Percentiles rank a stretch among this genome's conserved stretches.
phyloP scores from a whole-genome alignment of 2,329 filamentous ascomycete genomes.

The Xylaria sp. region DNA sequence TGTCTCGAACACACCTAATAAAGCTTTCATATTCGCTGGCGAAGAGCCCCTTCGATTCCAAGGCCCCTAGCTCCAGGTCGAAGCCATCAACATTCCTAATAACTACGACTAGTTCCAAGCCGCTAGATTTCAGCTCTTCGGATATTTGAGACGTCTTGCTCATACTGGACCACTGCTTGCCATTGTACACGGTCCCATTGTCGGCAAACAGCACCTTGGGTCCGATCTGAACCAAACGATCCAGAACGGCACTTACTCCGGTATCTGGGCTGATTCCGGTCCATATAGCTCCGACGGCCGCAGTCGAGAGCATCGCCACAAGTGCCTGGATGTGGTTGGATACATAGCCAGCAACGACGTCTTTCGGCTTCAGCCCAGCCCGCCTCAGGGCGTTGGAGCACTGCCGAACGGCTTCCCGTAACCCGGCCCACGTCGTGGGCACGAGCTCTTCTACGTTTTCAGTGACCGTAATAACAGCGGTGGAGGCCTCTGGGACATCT shows the following conservation, averaged over 20 bases:
- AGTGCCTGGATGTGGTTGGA: conserved; percentile 89
- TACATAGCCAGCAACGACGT: conserved; percentile 73
- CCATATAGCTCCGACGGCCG: conserved; percentile 86
- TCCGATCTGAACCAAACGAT: conserved; percentile 82
- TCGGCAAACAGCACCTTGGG: conserved; percentile 84
- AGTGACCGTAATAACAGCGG: conserved; percentile 79
- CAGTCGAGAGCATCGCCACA: conserved; percentile 83
- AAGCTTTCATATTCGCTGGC: conserved; percentile 51
- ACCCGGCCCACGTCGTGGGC: conserved; percentile 71
- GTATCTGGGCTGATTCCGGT: conserved; percentile 92
- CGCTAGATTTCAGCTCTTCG: conserved; percentile 58
- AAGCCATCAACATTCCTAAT: conserved; percentile 64
- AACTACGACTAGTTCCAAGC: conserved; percentile 71
- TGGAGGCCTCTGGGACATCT: conserved; percentile 57
- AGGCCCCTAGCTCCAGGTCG: conserved; percentile 46
- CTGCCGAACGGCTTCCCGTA: conserved; percentile 75
- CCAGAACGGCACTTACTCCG: conserved; percentile 86
- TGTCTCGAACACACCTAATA: conserved; percentile 38
- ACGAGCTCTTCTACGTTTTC: conserved; percentile 66
- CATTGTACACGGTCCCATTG: conserved; percentile 88
- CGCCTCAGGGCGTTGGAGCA: conserved; percentile 73
- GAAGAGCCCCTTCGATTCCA: conserved; percentile 44
- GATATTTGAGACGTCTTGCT: conserved; percentile 80
- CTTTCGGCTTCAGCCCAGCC: conserved; percentile 59
- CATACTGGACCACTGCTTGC: conserved; percentile 80